Evolutionary conservation across 2,329 filamentous ascomycete species (phyloP).

Genomic region (Davidsoniella australis): DNA sequence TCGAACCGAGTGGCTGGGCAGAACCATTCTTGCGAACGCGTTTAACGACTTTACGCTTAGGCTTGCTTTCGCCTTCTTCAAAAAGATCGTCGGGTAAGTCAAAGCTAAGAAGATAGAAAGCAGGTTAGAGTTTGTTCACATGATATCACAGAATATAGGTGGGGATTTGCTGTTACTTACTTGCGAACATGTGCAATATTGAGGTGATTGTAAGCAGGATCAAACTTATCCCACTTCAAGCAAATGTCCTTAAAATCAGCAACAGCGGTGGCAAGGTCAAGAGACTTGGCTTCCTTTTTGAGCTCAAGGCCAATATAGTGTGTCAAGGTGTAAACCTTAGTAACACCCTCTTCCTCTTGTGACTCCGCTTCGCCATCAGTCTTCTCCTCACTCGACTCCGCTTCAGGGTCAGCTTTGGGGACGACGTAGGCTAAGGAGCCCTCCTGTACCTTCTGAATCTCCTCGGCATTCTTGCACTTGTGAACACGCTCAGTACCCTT

Average conservation of each 20-base stretch:
- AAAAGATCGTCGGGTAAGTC: slow-evolving; percentile 86
- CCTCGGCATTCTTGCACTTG: slow-evolving; percentile 38
- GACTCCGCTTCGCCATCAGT: slow-evolving; percentile 17
- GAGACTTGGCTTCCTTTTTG: slow-evolving; percentile 54
- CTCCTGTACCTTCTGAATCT: slow-evolving; percentile 36
- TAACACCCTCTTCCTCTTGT: slow-evolving; percentile 13
- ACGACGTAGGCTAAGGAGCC: slow-evolving; percentile 32
- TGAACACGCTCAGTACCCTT: slow-evolving; percentile 82
- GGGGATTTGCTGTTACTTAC: slow-evolving; percentile 33
- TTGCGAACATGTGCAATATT: slow-evolving; percentile 72
- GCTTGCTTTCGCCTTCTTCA: slow-evolving; percentile 56
- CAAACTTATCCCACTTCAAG: slow-evolving; percentile 56
- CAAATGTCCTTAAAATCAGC: slow-evolving; percentile 76
- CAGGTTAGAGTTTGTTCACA: slow-evolving; percentile 10
- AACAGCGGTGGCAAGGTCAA: slow-evolving; percentile 68
- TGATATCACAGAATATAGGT: neutral
- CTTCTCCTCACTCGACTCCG: slow-evolving; percentile 18
- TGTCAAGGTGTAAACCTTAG: slow-evolving; percentile 66
- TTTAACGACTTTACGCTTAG: slow-evolving; percentile 37
- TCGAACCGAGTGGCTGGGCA: no score
- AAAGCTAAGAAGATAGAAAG: slow-evolving; percentile 37
- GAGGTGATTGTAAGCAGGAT: slow-evolving; percentile 58
- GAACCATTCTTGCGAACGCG: slow-evolving; percentile 16
- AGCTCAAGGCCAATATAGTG: slow-evolving; percentile 87
- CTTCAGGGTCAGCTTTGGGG: slow-evolving; percentile 14